These are phyloP conservation scores for Ascochyta koolunga DNA, from an alignment of 2,329 filamentous ascomycete genomes.

Conservation along the genomic window DNA sequence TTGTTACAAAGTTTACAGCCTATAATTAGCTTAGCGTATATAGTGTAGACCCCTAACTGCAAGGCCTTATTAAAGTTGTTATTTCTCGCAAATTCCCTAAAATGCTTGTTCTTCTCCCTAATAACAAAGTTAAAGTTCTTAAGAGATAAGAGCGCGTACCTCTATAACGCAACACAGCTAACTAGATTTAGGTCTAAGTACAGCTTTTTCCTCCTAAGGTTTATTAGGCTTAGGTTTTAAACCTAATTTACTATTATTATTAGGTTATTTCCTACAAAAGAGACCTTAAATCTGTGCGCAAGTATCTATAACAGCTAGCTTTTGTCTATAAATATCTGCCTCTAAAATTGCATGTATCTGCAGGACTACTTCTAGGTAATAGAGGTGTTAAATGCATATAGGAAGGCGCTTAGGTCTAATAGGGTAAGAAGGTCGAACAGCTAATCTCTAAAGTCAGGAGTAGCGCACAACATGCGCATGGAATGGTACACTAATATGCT, in stretches of 20 bases:
- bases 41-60: neutral
- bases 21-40: neutral
- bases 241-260: neutral
- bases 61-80: neutral
- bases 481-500: neutral
- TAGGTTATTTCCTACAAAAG: neutral
- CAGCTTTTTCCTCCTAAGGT: neutral
- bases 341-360: neutral
- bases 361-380: neutral
- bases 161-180: neutral
- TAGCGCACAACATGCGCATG: neutral
- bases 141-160: neutral
- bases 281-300: neutral
- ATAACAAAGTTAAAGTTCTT: neutral
- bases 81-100: neutral
- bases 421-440: neutral
- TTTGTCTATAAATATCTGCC: neutral
- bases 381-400: neutral
- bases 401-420: neutral
- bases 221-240: neutral
- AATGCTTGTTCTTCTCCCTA: slow-evolving; percentile 1
- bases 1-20: neutral
- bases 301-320: neutral
- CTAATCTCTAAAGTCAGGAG: neutral
- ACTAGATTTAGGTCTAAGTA: slow-evolving; percentile 1